Base-by-base conservation (phyloP, 306 rosid genomes). In the Boehmeria nivea region DNA sequence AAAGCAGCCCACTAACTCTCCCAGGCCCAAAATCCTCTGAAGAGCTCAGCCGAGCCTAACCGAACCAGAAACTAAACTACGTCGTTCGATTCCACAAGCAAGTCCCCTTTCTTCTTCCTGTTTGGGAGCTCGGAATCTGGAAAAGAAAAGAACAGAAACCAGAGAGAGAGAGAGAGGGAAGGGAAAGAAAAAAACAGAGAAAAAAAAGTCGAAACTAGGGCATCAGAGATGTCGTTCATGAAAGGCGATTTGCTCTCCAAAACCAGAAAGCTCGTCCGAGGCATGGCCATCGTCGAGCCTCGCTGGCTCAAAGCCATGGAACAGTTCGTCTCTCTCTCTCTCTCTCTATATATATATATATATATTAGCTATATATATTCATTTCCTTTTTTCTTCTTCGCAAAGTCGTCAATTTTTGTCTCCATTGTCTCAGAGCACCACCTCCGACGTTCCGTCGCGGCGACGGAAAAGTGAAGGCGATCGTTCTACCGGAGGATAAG, bases 221-320 rank as follows among this genome's bases (percentile, higher is more conserved):
- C 54, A 8, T 64, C 55, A 11, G 62, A 68, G 37, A 84, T 90
- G 97, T 86, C 91, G 40, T 90, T 83, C 78, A 72, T 78, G 83
- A 70, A 59, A 44, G 95, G 97, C 33, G 79, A 90, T 72, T 68
- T 90, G 70, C 77, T 90, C 53, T 56, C 68, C 17, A 76, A 71
- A 39, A 80, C 95, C 21, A 70, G 81, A 72, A 90, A 84, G 88
- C 87, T 90, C 12, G 94, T 87, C 21, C 87, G 83, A 76, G 98
- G 98, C 43, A 52, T 82, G 55, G 98, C 95, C 64, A 76, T 63
- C 70, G 71, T 86, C 0, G 85, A 90, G 73, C 95, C 97, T 16
- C 44, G 76, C 37, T 90, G 95, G 95, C 88, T 86, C 75, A 90
- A 90, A 78, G 97, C 94, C 72, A 86, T 86, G 97, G 88, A 86